These are phyloP conservation scores for Bifiguratus adelaidae DNA, from an alignment of 192 early-diverging fungal species.

Conservation along the genomic window DNA sequence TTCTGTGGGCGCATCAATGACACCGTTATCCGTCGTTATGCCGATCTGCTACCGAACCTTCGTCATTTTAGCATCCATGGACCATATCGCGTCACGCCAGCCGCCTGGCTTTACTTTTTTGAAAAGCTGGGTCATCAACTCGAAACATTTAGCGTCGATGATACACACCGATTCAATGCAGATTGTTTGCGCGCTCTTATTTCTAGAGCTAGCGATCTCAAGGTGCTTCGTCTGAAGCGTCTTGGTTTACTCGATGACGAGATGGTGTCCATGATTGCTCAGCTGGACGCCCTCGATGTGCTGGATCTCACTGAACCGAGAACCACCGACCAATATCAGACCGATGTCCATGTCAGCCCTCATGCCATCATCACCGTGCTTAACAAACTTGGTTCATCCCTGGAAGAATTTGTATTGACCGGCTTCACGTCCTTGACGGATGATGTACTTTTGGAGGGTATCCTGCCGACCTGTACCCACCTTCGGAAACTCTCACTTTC, in stretches of 20 bases:
- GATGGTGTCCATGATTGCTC: slow-evolving; percentile 23
- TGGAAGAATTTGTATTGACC: slow-evolving; percentile 38
- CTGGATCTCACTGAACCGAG: slow-evolving; percentile 31
- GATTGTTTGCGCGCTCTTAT: slow-evolving; percentile 37
- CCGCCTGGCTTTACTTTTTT: slow-evolving; percentile 51
- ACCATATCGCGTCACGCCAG: slow-evolving; percentile 52
- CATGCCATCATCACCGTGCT: slow-evolving; percentile 31
- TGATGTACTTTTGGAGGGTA: slow-evolving; percentile 35
- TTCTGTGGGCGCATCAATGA: slow-evolving; percentile 65
- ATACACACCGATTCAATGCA: slow-evolving; percentile 43
- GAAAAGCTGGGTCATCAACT: slow-evolving; percentile 34
- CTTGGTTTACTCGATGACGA: slow-evolving; percentile 34
- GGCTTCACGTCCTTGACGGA: slow-evolving; percentile 39
- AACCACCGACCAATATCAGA: slow-evolving; percentile 7
- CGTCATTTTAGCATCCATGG: slow-evolving; percentile 52
- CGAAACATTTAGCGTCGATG: slow-evolving; percentile 38
- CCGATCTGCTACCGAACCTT: slow-evolving; percentile 26
- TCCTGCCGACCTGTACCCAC: slow-evolving; percentile 40
- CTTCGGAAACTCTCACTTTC: slow-evolving; percentile 51
- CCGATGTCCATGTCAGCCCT: slow-evolving; percentile 20
- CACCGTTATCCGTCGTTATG: slow-evolving; percentile 26
- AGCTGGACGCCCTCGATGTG: slow-evolving; percentile 19
- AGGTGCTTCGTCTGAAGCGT: slow-evolving; percentile 30
- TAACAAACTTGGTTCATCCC: slow-evolving; percentile 22
- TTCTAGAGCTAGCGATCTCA: slow-evolving; percentile 23